Evolutionary conservation across 2,329 filamentous ascomycete genomes (phyloP), one percentile per base, ranked within the genome.

Genomic region (Aquanectria penicillioides): DNA sequence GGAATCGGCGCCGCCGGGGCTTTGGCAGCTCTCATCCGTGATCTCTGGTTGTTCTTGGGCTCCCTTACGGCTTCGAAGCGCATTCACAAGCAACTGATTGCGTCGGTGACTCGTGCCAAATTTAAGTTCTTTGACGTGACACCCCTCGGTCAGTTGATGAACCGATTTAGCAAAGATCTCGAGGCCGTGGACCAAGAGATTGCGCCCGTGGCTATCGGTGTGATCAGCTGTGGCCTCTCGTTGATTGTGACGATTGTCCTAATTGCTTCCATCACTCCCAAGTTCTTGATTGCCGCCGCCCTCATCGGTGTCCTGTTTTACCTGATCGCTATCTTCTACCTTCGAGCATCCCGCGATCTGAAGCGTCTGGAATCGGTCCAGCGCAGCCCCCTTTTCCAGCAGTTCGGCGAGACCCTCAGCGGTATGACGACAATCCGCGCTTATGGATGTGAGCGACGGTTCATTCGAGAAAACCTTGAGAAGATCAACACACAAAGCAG

Each of bases 51-150:
- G 22, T 99, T 99, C 80, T 91, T 90, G 73, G 95, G 95, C 3
- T 97, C 95, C 6, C 81, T 98, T 41, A 90, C 89, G 22, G 95
- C 95, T 3, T 98, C 95, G 22, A 89, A 86, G 80, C 89, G 88
- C 66, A 87, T 99, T 17, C 95, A 99, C 74, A 84, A 89, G 65
- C 82, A 86, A 29, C 81, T 99, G 52, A 90, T 99, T 74, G 83
- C 86, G 23, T 83, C 90, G 2, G 88, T 99, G 20, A 90, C 92
- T 12, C 88, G 94, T 66, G 95, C 95, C 25, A 94, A 93, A 73
- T 98, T 99, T 82, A 93, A 92, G 73, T 99, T 99, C 80, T 99
- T 99, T 71, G 95, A 99, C 71, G 91, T 94, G 1, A 99, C 95
- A 0, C 95, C 95, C 3, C 85, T 98, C 0, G 95, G 95, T 11